These are phyloP conservation scores for Nicotiana rustica DNA, from an alignment of 305 asterid genomes.

Conservation along the genomic window DNA sequence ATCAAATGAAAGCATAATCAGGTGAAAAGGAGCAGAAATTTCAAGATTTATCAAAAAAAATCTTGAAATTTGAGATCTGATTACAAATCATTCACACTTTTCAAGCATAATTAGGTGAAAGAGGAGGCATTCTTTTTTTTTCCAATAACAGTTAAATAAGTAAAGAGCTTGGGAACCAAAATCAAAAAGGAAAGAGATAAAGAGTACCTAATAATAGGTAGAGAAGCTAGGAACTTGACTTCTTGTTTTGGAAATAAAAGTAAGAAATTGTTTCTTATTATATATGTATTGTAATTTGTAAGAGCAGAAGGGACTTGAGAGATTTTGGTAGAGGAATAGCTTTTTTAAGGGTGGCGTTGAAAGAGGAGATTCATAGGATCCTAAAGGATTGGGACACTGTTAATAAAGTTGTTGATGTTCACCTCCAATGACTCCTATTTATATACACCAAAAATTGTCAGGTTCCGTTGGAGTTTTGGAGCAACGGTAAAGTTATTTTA, in stretches of 20 bases:
- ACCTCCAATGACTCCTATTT: not conserved
- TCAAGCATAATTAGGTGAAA: conserved; percentile 10
- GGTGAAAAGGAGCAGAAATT: not conserved
- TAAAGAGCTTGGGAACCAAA: not conserved
- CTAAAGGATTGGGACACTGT: not conserved
- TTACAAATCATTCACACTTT: conserved; percentile 18
- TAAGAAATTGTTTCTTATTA: no score
- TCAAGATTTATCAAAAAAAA: not conserved
- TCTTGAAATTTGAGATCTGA: conserved; percentile 32
- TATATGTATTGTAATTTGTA: not conserved
- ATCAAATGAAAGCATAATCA: conserved; percentile 24
- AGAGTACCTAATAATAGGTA: not conserved
- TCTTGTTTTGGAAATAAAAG: no score
- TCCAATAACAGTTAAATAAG: not conserved
- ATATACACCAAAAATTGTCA: not conserved
- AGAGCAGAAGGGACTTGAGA: not conserved
- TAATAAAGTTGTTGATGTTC: conserved; percentile 23
- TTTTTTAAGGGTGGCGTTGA: not conserved
- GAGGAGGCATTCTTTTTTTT: not conserved
- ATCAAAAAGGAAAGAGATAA: not conserved
- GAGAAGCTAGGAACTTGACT: conserved; percentile 20
- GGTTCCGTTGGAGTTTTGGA: no score
- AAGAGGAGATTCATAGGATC: conserved; percentile 26
- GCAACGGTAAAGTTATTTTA: no score
- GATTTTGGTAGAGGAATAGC: not conserved